Evolutionary conservation across 768 basidiomycete genomes (phyloP).

Genomic region (Neoboletus brunneissimus): DNA sequence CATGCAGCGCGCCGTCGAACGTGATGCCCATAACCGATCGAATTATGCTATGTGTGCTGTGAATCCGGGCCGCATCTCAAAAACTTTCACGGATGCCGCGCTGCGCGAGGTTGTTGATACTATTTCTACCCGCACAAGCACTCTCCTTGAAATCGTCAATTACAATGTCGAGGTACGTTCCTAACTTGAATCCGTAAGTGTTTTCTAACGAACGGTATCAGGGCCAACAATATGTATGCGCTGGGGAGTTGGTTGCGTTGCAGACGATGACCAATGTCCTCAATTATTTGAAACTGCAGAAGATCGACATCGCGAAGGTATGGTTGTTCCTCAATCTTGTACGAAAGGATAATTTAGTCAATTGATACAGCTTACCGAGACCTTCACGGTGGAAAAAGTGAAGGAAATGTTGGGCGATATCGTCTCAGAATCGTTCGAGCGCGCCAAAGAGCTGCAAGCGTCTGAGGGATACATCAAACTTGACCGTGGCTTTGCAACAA

Average conservation of each 20-base stretch:
- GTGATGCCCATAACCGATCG: slow-evolving; percentile 87
- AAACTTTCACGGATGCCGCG: slow-evolving; percentile 91
- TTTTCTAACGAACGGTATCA: slow-evolving; percentile 32
- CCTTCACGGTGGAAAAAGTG: slow-evolving; percentile 86
- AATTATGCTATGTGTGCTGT: slow-evolving; percentile 99
- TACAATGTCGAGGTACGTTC: slow-evolving; percentile 80
- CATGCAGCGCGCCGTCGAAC: slow-evolving; percentile 99
- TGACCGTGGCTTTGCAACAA: slow-evolving; percentile 95
- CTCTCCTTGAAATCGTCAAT: slow-evolving; percentile 97
- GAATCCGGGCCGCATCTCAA: slow-evolving; percentile 92
- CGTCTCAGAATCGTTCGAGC: slow-evolving; percentile 74
- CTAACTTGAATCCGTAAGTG: not conserved
- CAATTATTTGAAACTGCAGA: slow-evolving; percentile 95
- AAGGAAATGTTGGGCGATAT: slow-evolving; percentile 96
- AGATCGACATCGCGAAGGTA: slow-evolving; percentile 89
- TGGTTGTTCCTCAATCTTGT: not conserved
- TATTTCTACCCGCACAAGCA: slow-evolving; percentile 71
- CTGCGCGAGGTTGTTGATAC: slow-evolving; percentile 96
- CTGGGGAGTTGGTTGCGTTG: slow-evolving; percentile 90
- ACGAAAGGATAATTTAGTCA: not conserved
- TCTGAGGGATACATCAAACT: slow-evolving; percentile 88
- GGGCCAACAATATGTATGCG: slow-evolving; percentile 99
- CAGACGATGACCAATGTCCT: slow-evolving; percentile 95
- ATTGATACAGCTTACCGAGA: slow-evolving; percentile 71
- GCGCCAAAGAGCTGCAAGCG: slow-evolving; percentile 74